Conservation (phyloP, 306 rosid genomes). For the Quercus agrifolia region DNA sequence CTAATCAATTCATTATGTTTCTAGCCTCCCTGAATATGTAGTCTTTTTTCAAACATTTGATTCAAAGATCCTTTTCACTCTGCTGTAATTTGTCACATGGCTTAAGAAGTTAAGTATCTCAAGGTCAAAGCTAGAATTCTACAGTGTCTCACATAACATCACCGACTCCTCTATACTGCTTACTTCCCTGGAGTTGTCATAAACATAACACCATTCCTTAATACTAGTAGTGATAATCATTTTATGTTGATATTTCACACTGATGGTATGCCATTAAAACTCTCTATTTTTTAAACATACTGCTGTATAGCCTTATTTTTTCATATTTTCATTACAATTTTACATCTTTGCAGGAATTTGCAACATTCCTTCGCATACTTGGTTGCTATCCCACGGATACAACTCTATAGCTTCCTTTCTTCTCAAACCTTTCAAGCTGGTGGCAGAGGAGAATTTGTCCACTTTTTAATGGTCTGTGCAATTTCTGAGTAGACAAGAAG, state of each 20-base stretch:
- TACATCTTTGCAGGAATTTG: slow-evolving; percentile 44
- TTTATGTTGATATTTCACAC: neutral
- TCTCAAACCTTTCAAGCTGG: slow-evolving; percentile 9
- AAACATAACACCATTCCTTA: neutral
- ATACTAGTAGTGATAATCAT: neutral
- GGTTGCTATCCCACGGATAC: slow-evolving; percentile 56
- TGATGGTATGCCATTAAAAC: neutral
- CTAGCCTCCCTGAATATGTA: neutral
- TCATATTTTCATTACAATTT: slow-evolving; percentile 13
- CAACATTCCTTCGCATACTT: slow-evolving; percentile 54
- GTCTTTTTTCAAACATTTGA: neutral
- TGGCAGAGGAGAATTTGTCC: neutral
- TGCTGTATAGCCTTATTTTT: slow-evolving; percentile 4
- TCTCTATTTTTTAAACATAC: neutral
- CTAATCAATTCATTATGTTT: neutral
- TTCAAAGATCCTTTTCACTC: neutral
- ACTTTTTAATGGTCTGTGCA: neutral
- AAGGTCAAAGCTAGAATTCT: neutral
- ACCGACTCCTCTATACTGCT: neutral
- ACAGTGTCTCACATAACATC: neutral
- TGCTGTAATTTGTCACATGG: neutral
- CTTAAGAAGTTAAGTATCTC: neutral
- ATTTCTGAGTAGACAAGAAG: neutral
- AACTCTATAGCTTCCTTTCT: slow-evolving; percentile 8
- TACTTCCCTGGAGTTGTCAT: neutral